Conservation (phyloP, 495 filamentous ascomycete species). For the Rhypophila decipiens region DNA sequence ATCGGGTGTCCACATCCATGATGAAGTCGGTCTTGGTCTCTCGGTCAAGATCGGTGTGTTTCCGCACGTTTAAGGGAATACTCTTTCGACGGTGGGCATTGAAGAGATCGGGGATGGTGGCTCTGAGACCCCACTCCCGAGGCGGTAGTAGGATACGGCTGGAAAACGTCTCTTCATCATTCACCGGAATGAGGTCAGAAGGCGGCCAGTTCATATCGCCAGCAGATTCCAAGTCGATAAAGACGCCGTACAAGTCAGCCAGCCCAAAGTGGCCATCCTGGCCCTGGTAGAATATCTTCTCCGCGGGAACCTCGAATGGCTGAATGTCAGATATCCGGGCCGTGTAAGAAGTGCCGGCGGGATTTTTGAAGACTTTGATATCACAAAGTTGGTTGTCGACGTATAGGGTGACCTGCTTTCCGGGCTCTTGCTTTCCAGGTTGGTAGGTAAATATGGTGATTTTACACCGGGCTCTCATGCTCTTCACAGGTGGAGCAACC, state of each 20-base stretch:
- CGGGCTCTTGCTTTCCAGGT: conserved; percentile 18
- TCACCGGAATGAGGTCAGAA: conserved; percentile 27
- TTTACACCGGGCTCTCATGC: conserved; percentile 39
- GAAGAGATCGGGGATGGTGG: conserved; percentile 33
- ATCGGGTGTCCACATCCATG: conserved; percentile 42
- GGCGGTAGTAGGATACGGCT: conserved; percentile 16
- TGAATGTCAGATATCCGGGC: conserved; percentile 37
- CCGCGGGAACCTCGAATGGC: conserved; percentile 41
- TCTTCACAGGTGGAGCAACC: conserved; percentile 29
- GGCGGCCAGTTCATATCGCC: conserved; percentile 45
- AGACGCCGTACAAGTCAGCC: conserved; percentile 38
- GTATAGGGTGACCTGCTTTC: conserved; percentile 26
- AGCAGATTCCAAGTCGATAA: conserved; percentile 41
- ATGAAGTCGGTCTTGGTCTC: conserved; percentile 28
- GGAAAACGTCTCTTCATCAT: conserved; percentile 18
- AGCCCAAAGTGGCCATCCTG: conserved; percentile 35
- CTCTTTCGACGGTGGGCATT: conserved; percentile 31
- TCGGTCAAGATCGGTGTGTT: conserved; percentile 17
- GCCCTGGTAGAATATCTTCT: conserved; percentile 40
- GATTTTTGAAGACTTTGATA: conserved; percentile 37
- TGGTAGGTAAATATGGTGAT: conserved; percentile 30
- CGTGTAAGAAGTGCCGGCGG: conserved; percentile 32
- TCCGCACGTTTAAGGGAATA: conserved; percentile 31
- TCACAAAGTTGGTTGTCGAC: conserved; percentile 43
- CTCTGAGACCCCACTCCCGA: conserved; percentile 34